Conservation (phyloP, 2,329 filamentous ascomycete species). For the Fusarium sp. region DNA sequence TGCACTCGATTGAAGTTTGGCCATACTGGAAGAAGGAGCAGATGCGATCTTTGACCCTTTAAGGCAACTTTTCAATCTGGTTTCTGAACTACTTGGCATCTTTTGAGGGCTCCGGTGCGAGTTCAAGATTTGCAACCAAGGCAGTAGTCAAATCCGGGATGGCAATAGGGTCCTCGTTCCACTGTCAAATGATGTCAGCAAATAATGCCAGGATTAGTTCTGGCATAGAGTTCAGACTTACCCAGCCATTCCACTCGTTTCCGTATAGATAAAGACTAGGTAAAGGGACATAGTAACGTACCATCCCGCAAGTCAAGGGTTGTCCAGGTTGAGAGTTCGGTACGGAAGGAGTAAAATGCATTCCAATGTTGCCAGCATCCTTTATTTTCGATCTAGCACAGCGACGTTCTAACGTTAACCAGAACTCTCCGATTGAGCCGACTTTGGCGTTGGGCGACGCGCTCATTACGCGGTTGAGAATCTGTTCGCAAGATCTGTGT, state of each 20-base stretch:
- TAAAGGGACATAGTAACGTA: constrained; percentile 2
- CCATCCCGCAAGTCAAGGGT: neutral
- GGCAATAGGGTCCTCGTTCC: neutral
- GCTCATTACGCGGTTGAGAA: neutral
- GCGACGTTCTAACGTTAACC: constrained; percentile 10
- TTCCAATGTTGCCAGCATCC: neutral
- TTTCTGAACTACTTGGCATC: neutral
- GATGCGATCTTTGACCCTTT: neutral
- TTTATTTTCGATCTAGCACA: neutral
- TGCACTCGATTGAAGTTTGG: neutral
- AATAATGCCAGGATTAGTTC: accelerated
- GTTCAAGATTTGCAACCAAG: neutral
- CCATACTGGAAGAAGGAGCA: neutral
- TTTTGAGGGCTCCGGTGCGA: neutral
- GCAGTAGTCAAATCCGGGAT: neutral
- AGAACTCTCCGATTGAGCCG: neutral
- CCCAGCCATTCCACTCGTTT: constrained; percentile 2
- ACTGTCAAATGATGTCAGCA: neutral
- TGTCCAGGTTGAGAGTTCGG: neutral
- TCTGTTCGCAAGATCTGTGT: neutral
- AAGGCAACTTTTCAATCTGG: neutral
- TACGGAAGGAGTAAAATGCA: neutral
- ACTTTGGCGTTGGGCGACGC: neutral
- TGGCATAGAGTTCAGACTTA: neutral
- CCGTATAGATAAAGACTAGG: neutral